Base-by-base conservation (phyloP, 169 alveolate genomes). In the Cryptosporidium felis region DNA sequence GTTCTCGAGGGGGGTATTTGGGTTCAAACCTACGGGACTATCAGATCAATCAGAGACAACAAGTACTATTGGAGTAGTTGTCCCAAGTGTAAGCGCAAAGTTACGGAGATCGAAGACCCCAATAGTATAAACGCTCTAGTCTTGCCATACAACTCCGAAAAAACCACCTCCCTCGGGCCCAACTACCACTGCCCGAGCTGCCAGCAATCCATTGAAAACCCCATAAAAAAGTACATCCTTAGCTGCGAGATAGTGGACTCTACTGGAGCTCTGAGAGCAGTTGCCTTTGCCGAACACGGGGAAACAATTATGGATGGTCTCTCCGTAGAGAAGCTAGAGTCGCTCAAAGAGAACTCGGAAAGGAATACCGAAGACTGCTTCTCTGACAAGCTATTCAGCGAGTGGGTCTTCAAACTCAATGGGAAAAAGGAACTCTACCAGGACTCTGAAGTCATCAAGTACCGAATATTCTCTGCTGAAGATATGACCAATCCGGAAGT, bases 201-300 rank as follows among this genome's bases (percentile, higher is more conserved):
- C 61, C 85, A 74, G 14, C 85, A 74, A 23, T 53, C 85, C 18
- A 74, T 74, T 51, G 85, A 74, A 38, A 56, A 74, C 34, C 85
- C 85, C 8, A 3, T 74, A 10, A 74, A 49, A 23, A 74, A 74
- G 67, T 74, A 74, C 28, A 74, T 74, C 44, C 41, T 74, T 21
- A 74, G 85, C 28, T 74, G 85, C 26, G 85, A 74, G 34, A 49
- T 74, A 23, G 60, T 74, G 6, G 85, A 74, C 34, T 53, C 74
- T 6, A 74, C 85, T 1, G 85, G 85, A 28, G 56, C 85, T 0
- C 32, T 74, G 38, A 49, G 85, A 36, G 85, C 85, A 0, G 85
- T 74, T 14, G 85, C 85, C 10, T 74, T 74, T 74, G 85, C 85
- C 21, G 85, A 74, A 56, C 85, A 74, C 26, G 85, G 85, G n/a